Conservation (phyloP, 495 filamentous ascomycete genomes). For the Aspergillus incahuasiensis region DNA sequence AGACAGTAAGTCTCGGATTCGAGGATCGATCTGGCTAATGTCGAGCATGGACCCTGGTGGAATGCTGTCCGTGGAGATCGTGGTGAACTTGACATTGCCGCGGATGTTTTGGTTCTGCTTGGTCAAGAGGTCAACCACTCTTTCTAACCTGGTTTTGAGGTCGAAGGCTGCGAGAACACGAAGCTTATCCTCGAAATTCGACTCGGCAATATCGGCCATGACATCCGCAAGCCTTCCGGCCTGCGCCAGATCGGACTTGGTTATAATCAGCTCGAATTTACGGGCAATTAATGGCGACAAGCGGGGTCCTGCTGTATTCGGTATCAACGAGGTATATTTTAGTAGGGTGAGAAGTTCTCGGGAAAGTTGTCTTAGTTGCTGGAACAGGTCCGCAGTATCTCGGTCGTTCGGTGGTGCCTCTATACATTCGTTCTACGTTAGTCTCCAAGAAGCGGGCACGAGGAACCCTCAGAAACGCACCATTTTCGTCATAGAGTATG, state of each 20-base stretch:
- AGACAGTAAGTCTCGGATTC: slow-evolving; percentile 50
- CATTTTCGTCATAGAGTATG: slow-evolving; percentile 55
- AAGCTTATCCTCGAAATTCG: slow-evolving; percentile 82
- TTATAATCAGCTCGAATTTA: slow-evolving; percentile 79
- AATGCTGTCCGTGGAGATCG: slow-evolving; percentile 55
- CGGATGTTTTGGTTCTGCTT: slow-evolving; percentile 77
- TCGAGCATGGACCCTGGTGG: slow-evolving; percentile 52
- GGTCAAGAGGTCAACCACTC: slow-evolving; percentile 73
- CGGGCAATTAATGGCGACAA: slow-evolving; percentile 80
- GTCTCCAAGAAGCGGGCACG: not conserved
- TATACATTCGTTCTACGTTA: slow-evolving; percentile 20
- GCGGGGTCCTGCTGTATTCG: slow-evolving; percentile 49
- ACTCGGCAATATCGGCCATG: slow-evolving; percentile 85
- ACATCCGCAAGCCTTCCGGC: slow-evolving; percentile 92
- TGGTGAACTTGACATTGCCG: slow-evolving; percentile 72
- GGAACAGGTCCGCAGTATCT: slow-evolving; percentile 63
- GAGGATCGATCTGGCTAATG: slow-evolving; percentile 46
- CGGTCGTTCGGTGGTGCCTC: slow-evolving; percentile 48
- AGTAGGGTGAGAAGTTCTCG: slow-evolving; percentile 77
- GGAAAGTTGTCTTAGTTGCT: slow-evolving; percentile 73
- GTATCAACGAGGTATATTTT: slow-evolving; percentile 69
- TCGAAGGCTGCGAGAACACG: slow-evolving; percentile 72
- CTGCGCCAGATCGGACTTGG: slow-evolving; percentile 66
- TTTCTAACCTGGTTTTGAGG: slow-evolving; percentile 69
- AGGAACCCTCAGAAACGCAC: slow-evolving; percentile 31